Base-by-base conservation (phyloP, 176 grass and related monocot species). In the Hsuehochloa calcarea region DNA sequence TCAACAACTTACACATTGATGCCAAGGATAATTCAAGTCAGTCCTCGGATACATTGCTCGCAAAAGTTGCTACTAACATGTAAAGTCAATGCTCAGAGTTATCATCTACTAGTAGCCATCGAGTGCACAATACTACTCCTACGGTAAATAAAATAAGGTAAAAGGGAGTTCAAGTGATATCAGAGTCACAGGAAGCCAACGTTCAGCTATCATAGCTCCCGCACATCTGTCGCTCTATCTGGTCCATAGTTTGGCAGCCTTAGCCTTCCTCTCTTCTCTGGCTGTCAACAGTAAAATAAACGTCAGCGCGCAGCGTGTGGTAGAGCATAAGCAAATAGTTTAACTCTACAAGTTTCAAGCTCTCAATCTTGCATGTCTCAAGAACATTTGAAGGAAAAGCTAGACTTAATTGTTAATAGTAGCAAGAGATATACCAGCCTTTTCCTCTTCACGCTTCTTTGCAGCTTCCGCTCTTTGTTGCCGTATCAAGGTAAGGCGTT, bases 391-490 rank as follows among this genome's bases (percentile, higher is more conserved):
- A 77, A 65, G 29, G 13, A 78, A 78, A 40, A 14, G 27, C 8
- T 7, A 66, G 22, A 73, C 10, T 23, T 75, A 27, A 27, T 35
- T 68, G 4, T 11, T 51, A 34, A 34, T 34, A 34, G 13, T 37
- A 17, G 45, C 23, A 84, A 65, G 40, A 82, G 37, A 59, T 63
- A 3, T 86, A 97, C 95, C 95, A 82, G 92, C 92, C 62, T 94
- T 97, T 85, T 97, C 92, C 79, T 94, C 92, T 55, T 91, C 90
- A 6, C 90, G 84, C 52, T 91, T 94, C 81, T 97, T 97, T 75
- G 95, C 92, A 80, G 95, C 95, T 91, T 92, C 90, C 52, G 65
- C 95, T 65, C 95, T 97, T 72, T 97, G 79, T 84, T 74, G 90
- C 19, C 92, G 89, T 60, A 97, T 89, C 59, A 91, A 75, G 50